Conservation (phyloP, 805 yeast genomes). For the Ogataea ganodermae region DNA sequence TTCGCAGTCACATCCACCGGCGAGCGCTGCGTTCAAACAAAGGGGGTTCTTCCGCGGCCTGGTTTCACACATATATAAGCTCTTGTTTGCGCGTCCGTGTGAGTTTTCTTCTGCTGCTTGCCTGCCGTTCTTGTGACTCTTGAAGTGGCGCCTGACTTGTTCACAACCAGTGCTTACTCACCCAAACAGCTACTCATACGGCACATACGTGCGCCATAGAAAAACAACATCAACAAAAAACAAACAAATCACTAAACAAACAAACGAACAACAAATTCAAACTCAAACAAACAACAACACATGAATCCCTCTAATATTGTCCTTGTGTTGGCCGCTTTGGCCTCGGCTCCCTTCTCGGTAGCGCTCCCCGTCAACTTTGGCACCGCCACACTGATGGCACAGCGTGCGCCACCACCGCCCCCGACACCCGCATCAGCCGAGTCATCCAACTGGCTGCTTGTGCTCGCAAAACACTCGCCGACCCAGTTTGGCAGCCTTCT, state of each 20-base stretch:
- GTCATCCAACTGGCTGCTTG: slow-evolving; percentile 4
- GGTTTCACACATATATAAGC: background rate
- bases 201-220: background rate
- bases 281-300: slow-evolving; percentile 2
- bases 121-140: slow-evolving; percentile 2
- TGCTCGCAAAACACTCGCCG: slow-evolving; percentile 10
- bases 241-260: too few species aligned
- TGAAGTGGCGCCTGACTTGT: slow-evolving; percentile 5
- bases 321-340: slow-evolving; percentile 6
- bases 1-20: background rate
- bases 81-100: background rate
- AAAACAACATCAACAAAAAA: background rate
- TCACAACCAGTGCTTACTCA: background rate
- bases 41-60: background rate
- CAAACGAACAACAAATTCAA: background rate
- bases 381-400: background rate
- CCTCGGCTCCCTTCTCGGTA: background rate
- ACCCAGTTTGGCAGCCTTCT: slow-evolving; percentile 8
- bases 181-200: background rate
- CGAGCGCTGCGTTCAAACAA: background rate
- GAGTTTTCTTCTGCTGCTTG: background rate
- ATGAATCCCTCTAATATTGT: slow-evolving; percentile 11
- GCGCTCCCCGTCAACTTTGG: slow-evolving; percentile 16
- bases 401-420: background rate
- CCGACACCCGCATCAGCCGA: background rate